A percentile compares a stretch with the other conserved stretches of the same genome.
Conservation (phyloP, 2,329 filamentous ascomycete genomes). For the Lecanicillium sp. region DNA sequence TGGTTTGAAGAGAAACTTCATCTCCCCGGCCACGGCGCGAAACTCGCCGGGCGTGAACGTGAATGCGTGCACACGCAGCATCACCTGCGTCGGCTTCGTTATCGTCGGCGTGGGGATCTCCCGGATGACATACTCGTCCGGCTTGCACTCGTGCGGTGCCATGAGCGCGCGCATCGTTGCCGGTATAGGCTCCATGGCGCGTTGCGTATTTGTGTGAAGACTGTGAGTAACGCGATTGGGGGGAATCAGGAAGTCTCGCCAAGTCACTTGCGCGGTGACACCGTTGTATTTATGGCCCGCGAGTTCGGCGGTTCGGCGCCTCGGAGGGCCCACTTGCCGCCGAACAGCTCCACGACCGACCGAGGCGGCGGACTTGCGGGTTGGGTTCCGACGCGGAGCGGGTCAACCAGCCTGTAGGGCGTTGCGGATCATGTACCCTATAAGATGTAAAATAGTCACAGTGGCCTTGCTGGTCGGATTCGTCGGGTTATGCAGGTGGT, state of each 20-base stretch:
- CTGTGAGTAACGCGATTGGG: no score
- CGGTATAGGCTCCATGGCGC: slow-evolving; percentile 26
- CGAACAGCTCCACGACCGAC: background rate
- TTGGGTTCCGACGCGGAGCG: background rate
- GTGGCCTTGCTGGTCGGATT: no score
- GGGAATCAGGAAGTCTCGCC: no score
- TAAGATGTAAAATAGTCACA: no score
- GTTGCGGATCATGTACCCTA: no score
- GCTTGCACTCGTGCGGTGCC: slow-evolving; percentile 33
- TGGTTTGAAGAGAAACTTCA: slow-evolving; percentile 21
- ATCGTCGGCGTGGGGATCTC: slow-evolving; percentile 41
- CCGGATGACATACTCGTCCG: slow-evolving; percentile 32
- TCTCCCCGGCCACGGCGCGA: slow-evolving; percentile 22
- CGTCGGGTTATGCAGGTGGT: no score
- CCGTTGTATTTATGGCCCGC: background rate
- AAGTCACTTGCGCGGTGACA: background rate
- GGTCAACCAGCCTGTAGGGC: background rate
- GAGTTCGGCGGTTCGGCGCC: slow-evolving; percentile 8
- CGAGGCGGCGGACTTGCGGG: background rate
- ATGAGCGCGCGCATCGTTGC: slow-evolving; percentile 39
- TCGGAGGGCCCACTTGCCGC: slow-evolving; percentile 14
- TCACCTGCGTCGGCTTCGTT: slow-evolving; percentile 34
- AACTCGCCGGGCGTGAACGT: slow-evolving; percentile 32
- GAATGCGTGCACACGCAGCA: slow-evolving; percentile 35
- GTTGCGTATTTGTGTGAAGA: no score